phyloP scores from a whole-genome alignment of 208 protist species.

The Trypanosoma congolense region DNA sequence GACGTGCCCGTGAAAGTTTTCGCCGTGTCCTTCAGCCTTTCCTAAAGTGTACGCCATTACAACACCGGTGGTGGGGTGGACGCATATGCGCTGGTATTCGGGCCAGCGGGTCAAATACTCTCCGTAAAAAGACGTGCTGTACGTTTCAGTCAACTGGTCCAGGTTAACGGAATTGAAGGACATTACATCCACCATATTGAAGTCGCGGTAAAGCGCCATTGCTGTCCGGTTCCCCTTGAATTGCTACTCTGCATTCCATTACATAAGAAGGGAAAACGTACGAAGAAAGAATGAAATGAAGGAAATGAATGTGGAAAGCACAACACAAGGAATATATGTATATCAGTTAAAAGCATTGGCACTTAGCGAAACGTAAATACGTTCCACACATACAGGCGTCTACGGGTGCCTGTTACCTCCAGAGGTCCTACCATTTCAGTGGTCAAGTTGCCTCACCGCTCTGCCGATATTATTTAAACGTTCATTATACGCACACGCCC shows the following conservation, averaged over 20 bases:
- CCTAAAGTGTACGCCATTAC: constrained; percentile 96
- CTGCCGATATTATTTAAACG: neutral
- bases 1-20: constrained; percentile 98
- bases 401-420: no score
- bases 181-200: constrained; percentile 92
- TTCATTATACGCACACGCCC: neutral
- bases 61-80: constrained; percentile 83
- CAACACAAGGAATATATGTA: no score
- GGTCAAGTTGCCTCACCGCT: no score
- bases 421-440: no score
- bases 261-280: no score
- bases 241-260: no score
- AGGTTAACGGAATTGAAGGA: constrained; percentile 96
- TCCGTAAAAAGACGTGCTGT: constrained; percentile 96
- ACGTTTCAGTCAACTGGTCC: constrained; percentile 97
- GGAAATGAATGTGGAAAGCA: no score
- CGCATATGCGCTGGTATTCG: constrained; percentile 91
- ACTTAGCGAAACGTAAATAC: no score
- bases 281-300: no score
- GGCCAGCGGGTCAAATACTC: constrained; percentile 97
- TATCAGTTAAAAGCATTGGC: no score
- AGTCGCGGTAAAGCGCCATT: constrained; percentile 93
- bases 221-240: no score
- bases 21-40: constrained; percentile 94
- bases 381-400: no score